A percentile compares a stretch with the other conserved stretches of the same genome.
These are phyloP conservation scores for Nicotiana sylvestris DNA, from an alignment of 257 asterid genomes.

Conservation along the genomic window DNA sequence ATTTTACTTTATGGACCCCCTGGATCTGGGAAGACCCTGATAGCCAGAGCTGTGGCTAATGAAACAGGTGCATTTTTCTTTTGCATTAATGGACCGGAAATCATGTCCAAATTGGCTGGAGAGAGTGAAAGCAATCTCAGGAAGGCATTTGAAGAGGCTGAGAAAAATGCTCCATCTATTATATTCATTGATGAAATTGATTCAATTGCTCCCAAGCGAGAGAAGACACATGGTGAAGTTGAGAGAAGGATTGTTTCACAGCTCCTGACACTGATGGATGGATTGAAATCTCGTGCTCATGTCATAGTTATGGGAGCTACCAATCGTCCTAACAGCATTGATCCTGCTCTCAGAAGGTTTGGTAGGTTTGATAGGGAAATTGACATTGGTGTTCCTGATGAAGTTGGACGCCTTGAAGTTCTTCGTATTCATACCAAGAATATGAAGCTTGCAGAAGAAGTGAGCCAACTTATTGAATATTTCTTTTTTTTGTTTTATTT, in stretches of 20 bases:
- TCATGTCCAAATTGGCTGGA: conserved; percentile 62
- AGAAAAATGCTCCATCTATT: conserved; percentile 58
- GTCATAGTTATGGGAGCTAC: conserved; percentile 62
- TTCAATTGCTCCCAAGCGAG: conserved; percentile 65
- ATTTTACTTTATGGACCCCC: conserved; percentile 57
- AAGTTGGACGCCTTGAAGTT: conserved; percentile 62
- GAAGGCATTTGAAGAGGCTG: conserved; percentile 68
- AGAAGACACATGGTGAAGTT: conserved; percentile 60
- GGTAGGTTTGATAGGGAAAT: conserved; percentile 67
- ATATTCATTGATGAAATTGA: conserved; percentile 55
- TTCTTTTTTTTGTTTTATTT: too few relatives aligned
- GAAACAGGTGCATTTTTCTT: conserved; percentile 66
- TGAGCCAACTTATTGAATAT: conserved; percentile 15
- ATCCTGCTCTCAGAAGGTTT: conserved; percentile 57
- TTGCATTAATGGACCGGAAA: conserved; percentile 56
- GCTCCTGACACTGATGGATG: conserved; percentile 55
- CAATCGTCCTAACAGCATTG: conserved; percentile 57
- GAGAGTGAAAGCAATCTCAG: conserved; percentile 63
- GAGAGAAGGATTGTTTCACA: conserved; percentile 63
- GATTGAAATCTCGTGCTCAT: conserved; percentile 51
- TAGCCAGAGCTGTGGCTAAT: conserved; percentile 60
- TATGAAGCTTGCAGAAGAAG: conserved; percentile 57
- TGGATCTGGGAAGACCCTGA: conserved; percentile 57
- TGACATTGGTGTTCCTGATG: conserved; percentile 65
- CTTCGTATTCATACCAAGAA: conserved; percentile 60